Percentiles rank a stretch among this genome's conserved stretches.
Conservation (phyloP, 140 eudicot species). For the Senecio squalidus region DNA sequence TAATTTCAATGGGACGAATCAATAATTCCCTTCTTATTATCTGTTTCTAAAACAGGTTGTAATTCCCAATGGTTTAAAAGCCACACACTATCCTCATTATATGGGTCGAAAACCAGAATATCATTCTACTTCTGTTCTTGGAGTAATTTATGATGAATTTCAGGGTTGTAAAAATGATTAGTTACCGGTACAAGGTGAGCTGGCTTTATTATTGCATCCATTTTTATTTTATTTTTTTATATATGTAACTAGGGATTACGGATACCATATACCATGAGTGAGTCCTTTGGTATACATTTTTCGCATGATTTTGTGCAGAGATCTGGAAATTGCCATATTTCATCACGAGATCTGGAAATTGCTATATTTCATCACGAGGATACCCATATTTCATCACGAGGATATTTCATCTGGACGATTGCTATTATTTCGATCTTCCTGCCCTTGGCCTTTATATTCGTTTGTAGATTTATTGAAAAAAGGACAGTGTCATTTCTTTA, state of each 20-base stretch:
- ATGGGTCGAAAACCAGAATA: constrained; percentile 32
- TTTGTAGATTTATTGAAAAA: too few species aligned
- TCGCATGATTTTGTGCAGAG: constrained; percentile 19
- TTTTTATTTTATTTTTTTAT: background rate
- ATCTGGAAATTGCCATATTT: too few species aligned
- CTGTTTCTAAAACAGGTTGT: constrained; percentile 33
- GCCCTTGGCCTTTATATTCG: too few species aligned
- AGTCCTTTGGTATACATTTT: background rate
- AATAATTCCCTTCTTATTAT: background rate
- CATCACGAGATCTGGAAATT: too few species aligned
- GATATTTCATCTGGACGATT: too few species aligned
- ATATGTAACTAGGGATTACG: too few species aligned
- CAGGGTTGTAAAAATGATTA: constrained; percentile 16
- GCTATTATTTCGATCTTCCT: too few species aligned
- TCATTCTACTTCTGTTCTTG: constrained; percentile 53
- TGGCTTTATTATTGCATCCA: background rate
- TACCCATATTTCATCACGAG: too few species aligned
- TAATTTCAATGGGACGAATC: background rate
- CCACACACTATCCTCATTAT: constrained; percentile 54
- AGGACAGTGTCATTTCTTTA: too few species aligned
- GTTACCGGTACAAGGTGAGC: constrained; percentile 18
- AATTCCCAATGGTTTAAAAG: too few species aligned
- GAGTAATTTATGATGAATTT: constrained; percentile 38
- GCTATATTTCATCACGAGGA: too few species aligned
- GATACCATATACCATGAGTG: background rate